phyloP scores from a whole-genome alignment of 805 yeast species.

The Wickerhamomyces canadensis region DNA sequence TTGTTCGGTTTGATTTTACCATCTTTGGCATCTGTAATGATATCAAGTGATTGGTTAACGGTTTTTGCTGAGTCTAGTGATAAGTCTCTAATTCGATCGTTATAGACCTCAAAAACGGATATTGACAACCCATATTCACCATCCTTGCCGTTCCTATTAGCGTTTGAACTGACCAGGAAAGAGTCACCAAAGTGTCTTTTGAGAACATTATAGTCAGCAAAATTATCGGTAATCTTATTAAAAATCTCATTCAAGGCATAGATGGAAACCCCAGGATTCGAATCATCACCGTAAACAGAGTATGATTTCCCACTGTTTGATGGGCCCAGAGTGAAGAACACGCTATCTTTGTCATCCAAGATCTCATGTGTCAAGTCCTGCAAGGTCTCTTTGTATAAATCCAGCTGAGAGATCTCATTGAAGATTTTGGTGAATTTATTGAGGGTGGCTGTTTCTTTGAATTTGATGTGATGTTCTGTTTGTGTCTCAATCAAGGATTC shows the following conservation, averaged over 20 bases:
- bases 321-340: conserved; percentile 47
- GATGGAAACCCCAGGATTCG: conserved; percentile 33
- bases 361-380: conserved; percentile 16
- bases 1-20: conserved; percentile 40
- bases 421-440: conserved; percentile 30
- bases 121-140: conserved; percentile 35
- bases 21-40: conserved; percentile 37
- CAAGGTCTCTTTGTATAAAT: conserved; percentile 29
- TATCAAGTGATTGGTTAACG: conserved; percentile 30
- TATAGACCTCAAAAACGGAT: conserved; percentile 50
- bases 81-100: conserved; percentile 39
- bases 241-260: conserved; percentile 31
- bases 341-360: conserved; percentile 33
- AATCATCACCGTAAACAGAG: conserved; percentile 31
- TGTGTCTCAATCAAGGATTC: conserved; percentile 21
- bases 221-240: conserved; percentile 19
- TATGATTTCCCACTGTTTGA: conserved; percentile 46
- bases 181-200: conserved; percentile 21
- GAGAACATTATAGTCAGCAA: conserved; percentile 12
- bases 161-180: conserved; percentile 17
- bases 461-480: conserved; percentile 17
- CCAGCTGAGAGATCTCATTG: conserved; percentile 28
- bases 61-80: conserved; percentile 24
- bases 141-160: conserved; percentile 11
- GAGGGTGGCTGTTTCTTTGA: conserved; percentile 22